Conservation (phyloP, 805 yeast species). For the Ogataea sp. region DNA sequence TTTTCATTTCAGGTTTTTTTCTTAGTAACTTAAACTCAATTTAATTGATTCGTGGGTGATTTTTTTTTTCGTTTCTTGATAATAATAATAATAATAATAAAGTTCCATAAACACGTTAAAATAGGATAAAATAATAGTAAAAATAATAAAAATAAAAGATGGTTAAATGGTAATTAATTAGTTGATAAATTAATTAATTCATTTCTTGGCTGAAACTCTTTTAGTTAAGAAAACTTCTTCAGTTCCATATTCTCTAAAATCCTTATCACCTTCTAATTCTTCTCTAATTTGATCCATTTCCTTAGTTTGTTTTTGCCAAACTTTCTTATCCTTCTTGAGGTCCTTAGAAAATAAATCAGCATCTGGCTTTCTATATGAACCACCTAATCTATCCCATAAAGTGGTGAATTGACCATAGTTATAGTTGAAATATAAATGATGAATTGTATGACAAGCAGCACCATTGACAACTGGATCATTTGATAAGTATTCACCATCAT, state of each 20-base stretch:
- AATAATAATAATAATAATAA: not conserved
- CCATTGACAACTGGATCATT: slow-evolving; percentile 94
- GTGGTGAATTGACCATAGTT: slow-evolving; percentile 98
- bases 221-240: slow-evolving; percentile 28
- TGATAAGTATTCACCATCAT: slow-evolving; percentile 93
- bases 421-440: slow-evolving; percentile 94
- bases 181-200: too few species aligned
- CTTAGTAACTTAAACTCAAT: too few species aligned
- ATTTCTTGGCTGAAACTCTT: slow-evolving; percentile 5
- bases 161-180: too few species aligned
- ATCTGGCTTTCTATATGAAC: slow-evolving; percentile 90
- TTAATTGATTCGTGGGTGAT: not conserved
- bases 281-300: slow-evolving; percentile 74
- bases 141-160: too few species aligned
- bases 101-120: not conserved
- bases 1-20: too few species aligned
- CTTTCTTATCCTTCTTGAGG: slow-evolving; percentile 44
- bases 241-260: slow-evolving; percentile 64
- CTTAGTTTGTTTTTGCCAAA: slow-evolving; percentile 64
- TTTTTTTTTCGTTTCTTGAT: not conserved
- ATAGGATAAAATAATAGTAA: not conserved
- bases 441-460: slow-evolving; percentile 97
- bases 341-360: slow-evolving; percentile 67
- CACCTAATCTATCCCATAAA: slow-evolving; percentile 95
- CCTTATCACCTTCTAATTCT: slow-evolving; percentile 73